A percentile compares a stretch with the other conserved stretches of the same genome.
phyloP scores from a whole-genome alignment of 345 rosid species.

The Anacardium occidentale region DNA sequence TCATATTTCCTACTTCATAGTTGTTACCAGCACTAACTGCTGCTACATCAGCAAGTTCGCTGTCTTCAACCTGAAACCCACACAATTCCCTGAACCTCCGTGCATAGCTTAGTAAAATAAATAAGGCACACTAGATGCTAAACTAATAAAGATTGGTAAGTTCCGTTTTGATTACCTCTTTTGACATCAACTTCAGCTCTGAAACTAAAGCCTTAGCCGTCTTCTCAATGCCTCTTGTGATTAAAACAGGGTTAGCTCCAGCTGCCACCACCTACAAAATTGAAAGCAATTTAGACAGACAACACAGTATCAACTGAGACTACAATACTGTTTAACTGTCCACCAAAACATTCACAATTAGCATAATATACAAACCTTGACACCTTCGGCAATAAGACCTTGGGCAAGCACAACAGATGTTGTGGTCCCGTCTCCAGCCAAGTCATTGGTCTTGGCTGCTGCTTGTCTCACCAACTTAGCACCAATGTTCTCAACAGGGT shows the following conservation, averaged over 20 bases:
- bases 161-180: constrained; percentile 52
- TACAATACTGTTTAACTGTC: not conserved
- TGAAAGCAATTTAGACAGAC: constrained; percentile 6
- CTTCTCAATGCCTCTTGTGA: constrained; percentile 96
- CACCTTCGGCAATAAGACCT: constrained; percentile 95
- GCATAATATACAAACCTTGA: constrained; percentile 56
- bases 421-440: constrained; percentile 98
- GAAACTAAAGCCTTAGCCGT: constrained; percentile 78
- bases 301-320: not conserved
- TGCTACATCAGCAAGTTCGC: constrained; percentile 98
- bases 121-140: too few species aligned
- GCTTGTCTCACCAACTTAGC: constrained; percentile 98
- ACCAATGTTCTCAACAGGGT: constrained; percentile 97
- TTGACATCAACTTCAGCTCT: constrained; percentile 78
- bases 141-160: not conserved
- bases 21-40: constrained; percentile 99
- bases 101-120: not conserved
- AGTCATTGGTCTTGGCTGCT: constrained; percentile 95
- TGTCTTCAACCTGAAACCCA: constrained; percentile 79
- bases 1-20: constrained; percentile 89
- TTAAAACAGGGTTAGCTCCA: constrained; percentile 94
- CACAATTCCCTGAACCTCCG: not conserved
- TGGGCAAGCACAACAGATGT: constrained; percentile 99
- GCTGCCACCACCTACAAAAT: constrained; percentile 86
- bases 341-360: not conserved